Evolutionary conservation across 2,329 filamentous ascomycete species (phyloP).

Genomic region (Aspergillus phoenicis): DNA sequence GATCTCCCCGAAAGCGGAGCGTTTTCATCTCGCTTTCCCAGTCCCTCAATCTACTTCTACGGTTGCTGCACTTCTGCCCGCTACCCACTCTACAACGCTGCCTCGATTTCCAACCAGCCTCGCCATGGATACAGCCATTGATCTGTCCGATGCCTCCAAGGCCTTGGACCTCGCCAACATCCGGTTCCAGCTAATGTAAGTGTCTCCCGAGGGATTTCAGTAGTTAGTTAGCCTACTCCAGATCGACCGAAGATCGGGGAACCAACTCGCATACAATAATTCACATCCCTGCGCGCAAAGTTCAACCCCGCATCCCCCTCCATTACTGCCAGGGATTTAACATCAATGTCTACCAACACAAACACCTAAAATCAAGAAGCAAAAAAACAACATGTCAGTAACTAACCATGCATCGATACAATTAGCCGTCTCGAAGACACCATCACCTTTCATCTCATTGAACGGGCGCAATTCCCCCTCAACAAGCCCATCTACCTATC

Average conservation of each 20-base stretch:
- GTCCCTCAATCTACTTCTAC: not conserved
- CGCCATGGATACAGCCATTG: conserved; percentile 85
- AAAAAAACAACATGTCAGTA: not conserved
- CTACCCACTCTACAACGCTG: not conserved
- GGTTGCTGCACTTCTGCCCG: not conserved
- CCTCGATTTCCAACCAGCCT: not conserved
- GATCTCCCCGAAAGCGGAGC: conserved; percentile 1
- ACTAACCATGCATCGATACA: not conserved
- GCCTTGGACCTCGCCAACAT: conserved; percentile 90
- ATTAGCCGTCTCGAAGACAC: conserved; percentile 91
- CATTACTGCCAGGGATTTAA: not conserved
- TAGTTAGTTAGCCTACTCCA: not conserved
- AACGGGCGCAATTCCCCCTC: conserved; percentile 94
- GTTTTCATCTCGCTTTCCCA: not conserved
- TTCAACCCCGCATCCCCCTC: conserved; percentile 11
- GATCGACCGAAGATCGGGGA: not conserved
- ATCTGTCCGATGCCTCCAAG: conserved; percentile 80
- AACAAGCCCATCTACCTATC: conserved; percentile 82
- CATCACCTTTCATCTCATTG: conserved; percentile 95
- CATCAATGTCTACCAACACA: not conserved
- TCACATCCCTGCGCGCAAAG: conserved; percentile 1
- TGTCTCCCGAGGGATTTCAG: conserved; percentile 16
- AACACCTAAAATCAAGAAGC: not conserved
- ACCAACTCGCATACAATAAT: not conserved
- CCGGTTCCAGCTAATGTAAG: conserved; percentile 88